phyloP scores from a whole-genome alignment of 2,329 filamentous ascomycete genomes.

The Aspergillus cejpii region DNA sequence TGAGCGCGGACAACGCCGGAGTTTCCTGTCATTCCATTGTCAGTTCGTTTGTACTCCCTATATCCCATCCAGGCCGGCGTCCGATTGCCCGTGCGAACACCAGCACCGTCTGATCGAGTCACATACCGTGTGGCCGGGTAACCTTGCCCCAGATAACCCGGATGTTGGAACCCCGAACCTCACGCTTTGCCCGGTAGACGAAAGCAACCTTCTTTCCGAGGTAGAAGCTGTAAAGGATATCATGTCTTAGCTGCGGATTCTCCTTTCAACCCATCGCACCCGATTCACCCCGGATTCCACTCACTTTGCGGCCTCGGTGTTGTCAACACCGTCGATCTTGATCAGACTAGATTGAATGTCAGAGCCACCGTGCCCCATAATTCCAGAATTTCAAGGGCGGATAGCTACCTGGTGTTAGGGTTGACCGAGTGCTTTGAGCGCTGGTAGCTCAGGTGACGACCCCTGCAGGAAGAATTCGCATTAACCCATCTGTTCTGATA shows the following conservation, averaged over 20 bases:
- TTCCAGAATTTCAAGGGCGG: slow-evolving; percentile 6
- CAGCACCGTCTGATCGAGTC: slow-evolving; percentile 1
- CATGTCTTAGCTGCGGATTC: slow-evolving; percentile 19
- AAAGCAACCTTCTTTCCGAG: slow-evolving; percentile 97
- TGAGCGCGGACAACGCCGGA: slow-evolving; percentile 96
- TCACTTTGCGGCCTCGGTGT: slow-evolving; percentile 80
- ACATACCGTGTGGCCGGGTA: slow-evolving; percentile 84
- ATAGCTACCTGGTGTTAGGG: slow-evolving; percentile 62
- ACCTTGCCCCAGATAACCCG: slow-evolving; percentile 99
- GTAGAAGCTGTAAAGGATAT: slow-evolving; percentile 67
- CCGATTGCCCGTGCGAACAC: too few species aligned
- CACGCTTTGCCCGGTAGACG: slow-evolving; percentile 92
- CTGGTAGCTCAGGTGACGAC: slow-evolving; percentile 97
- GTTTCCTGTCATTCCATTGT: slow-evolving; percentile 59
- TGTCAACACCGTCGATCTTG: slow-evolving; percentile 97
- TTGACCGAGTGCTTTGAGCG: slow-evolving; percentile 87
- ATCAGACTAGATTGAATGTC: slow-evolving; percentile 58
- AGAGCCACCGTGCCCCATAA: slow-evolving; percentile 17
- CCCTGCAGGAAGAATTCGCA: slow-evolving; percentile 53
- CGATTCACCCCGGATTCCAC: slow-evolving; percentile 10
- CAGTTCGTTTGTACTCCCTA: slow-evolving; percentile 6
- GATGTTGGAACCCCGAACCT: slow-evolving; percentile 97
- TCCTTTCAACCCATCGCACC: neutral
- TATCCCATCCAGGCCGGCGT: neutral
- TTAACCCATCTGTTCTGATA: slow-evolving; percentile 28